Conservation (phyloP, 208 protist species). For the Phytomonas serpens region DNA sequence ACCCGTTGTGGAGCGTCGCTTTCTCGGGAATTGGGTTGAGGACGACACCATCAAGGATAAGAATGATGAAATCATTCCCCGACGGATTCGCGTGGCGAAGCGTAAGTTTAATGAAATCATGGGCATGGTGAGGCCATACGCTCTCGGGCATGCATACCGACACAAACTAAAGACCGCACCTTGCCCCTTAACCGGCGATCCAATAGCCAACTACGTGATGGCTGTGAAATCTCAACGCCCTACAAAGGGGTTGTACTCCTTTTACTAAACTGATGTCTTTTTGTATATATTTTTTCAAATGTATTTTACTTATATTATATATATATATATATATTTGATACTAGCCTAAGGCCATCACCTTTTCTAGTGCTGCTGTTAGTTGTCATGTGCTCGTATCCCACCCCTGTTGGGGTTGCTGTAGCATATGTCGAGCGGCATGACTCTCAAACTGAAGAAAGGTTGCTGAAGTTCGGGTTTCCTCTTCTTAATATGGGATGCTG, state of each 20-base stretch:
- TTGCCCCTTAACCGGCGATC: background rate
- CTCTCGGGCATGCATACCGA: slow-evolving; percentile 11
- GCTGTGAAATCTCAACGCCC: slow-evolving; percentile 42
- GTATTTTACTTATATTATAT: slow-evolving; percentile 2
- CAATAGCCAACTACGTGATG: slow-evolving; percentile 28
- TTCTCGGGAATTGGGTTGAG: background rate
- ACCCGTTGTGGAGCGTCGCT: background rate
- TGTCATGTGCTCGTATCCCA: too few relatives aligned
- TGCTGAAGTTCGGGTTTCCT: too few relatives aligned
- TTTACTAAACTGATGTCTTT: slow-evolving; percentile 16
- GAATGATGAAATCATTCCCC: slow-evolving; percentile 8
- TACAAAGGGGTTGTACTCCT: slow-evolving; percentile 36
- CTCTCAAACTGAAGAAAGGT: too few relatives aligned
- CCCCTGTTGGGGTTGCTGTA: too few relatives aligned
- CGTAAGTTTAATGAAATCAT: slow-evolving; percentile 17
- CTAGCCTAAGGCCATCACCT: too few relatives aligned
- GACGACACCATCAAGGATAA: background rate
- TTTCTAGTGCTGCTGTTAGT: too few relatives aligned
- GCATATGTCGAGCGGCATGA: too few relatives aligned
- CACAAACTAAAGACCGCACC: background rate
- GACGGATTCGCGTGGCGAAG: slow-evolving; percentile 9
- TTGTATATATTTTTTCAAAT: background rate
- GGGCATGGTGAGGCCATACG: slow-evolving; percentile 41
- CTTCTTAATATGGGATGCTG: background rate
- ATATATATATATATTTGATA: slow-evolving; percentile 9